A percentile compares a stretch with the other conserved stretches of the same genome.
Conservation (phyloP, 2,329 filamentous ascomycete genomes). For the Sclerotinia subarctica region DNA sequence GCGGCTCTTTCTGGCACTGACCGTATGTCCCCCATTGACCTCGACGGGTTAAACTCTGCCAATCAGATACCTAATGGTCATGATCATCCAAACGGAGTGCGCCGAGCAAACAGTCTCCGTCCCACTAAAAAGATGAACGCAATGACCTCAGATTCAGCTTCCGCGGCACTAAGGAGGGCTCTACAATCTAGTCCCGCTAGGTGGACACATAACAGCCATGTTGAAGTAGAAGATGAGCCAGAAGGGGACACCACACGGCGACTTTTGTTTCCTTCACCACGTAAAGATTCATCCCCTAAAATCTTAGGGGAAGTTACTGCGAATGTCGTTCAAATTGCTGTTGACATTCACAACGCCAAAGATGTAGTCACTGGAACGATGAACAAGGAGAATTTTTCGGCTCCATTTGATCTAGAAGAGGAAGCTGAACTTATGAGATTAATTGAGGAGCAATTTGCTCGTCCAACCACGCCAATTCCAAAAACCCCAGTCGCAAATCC, state of each 20-base stretch:
- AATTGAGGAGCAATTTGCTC: conserved; percentile 37
- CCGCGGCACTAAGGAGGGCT: conserved; percentile 35
- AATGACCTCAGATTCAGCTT: conserved; percentile 37
- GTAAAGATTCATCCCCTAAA: conserved; percentile 61
- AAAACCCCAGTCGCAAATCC: conserved; percentile 30
- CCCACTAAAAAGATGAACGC: conserved; percentile 33
- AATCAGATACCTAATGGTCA: background rate
- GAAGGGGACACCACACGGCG: conserved; percentile 59
- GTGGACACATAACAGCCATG: conserved; percentile 54
- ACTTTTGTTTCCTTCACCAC: conserved; percentile 73
- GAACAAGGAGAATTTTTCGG: conserved; percentile 37
- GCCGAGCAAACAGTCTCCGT: conserved; percentile 32
- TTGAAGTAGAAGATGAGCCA: conserved; percentile 48
- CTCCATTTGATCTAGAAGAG: conserved; percentile 27
- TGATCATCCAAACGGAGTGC: conserved; percentile 20
- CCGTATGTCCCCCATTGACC: conserved; percentile 16
- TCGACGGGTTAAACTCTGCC: conserved; percentile 6
- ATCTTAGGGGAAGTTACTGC: conserved; percentile 56
- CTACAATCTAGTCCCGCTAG: conserved; percentile 41
- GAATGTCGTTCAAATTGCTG: conserved; percentile 49
- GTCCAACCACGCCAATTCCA: conserved; percentile 35
- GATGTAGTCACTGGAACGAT: conserved; percentile 25
- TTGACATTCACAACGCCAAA: conserved; percentile 39
- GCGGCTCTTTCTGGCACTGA: conserved; percentile 5
- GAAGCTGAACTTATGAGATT: conserved; percentile 36